Percentiles rank a stretch among this genome's conserved stretches.
Conservation (phyloP, 2,329 filamentous ascomycete species). For the Colletotrichum sp. region DNA sequence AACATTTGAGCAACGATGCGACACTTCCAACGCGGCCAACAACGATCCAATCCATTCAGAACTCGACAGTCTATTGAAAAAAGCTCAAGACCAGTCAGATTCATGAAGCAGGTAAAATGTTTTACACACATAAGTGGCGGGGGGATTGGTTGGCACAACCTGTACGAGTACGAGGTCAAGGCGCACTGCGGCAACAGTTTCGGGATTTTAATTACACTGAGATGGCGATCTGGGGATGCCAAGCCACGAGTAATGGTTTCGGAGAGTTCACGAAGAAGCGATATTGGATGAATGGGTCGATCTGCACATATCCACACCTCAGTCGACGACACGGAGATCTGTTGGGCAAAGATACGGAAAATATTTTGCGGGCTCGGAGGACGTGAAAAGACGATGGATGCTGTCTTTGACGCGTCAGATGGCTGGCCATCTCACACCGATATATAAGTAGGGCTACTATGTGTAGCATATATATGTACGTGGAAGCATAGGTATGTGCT, state of each 20-base stretch:
- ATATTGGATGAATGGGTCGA: neutral
- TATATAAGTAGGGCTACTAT: neutral
- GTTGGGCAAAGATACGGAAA: neutral
- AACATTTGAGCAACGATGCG: neutral
- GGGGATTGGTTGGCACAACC: neutral
- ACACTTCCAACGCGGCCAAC: neutral
- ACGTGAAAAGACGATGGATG: neutral
- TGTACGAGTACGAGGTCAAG: neutral
- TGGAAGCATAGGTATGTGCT: constrained; percentile 4
- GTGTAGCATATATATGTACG: neutral
- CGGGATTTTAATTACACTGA: neutral
- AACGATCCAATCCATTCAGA: neutral
- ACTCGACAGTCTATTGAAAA: neutral
- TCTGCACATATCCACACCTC: neutral
- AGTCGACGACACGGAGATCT: neutral
- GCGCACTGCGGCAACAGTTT: neutral
- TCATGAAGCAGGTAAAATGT: neutral
- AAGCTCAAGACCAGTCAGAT: neutral
- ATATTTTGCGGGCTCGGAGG: neutral
- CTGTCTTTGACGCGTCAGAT: neutral
- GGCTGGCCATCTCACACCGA: neutral
- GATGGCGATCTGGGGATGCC: neutral
- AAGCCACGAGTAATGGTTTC: neutral
- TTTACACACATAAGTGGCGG: no score
- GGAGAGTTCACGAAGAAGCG: neutral